Evolutionary conservation across 352 stramenopile genomes (phyloP), one percentile per base, ranked within the genome.

Genomic region (Elongisporangium undulatum): DNA sequence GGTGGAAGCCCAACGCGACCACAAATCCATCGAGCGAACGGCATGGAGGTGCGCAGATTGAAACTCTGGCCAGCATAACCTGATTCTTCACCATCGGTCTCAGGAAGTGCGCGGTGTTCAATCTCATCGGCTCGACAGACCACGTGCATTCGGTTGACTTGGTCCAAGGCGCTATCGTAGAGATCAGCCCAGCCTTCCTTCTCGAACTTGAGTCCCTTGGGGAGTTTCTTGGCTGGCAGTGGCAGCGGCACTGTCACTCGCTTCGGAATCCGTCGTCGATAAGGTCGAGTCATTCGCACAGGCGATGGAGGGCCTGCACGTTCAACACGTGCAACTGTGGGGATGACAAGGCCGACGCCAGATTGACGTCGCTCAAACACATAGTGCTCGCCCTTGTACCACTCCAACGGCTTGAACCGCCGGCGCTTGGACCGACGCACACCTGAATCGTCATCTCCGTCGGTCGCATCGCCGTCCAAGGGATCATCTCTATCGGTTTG

Each of bases 1-100:
- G 93, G 92, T 21, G 96, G 95, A 16, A 99, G 79, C 2, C 90
- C 79, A 17, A 99, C 64, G 63, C 92, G 90, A 8, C 96, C 96
- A 23, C 85, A 96, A 61, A 97, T 94, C 88, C 87, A 97, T 23
- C 83, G 87, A 54, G 86, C 76, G 56, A 94, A 94, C 1, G 76
- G 74, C 21, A 74, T 63, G 24, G 73, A 69, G 29, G 74, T 91
- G 16, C 76, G 77, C 6, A 95, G 56, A 68, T 94, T 95, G 71
- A 97, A 97, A 63, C 85, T 95, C 75, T 97, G 87, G 6, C 84
- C 85, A 17, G 89, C 89, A 45, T 79, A 90, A 5, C 89, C 86
- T 10, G 71, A 61, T 8, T 79, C 67, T n/a, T 74, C 51, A 12
- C 59, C 72, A 48, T 84, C 72, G 6, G 84, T 68, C 2, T 65